Evolutionary conservation across 345 rosid species (phyloP), one percentile per base, ranked within the genome.

Genomic region (Ceriops decandra): DNA sequence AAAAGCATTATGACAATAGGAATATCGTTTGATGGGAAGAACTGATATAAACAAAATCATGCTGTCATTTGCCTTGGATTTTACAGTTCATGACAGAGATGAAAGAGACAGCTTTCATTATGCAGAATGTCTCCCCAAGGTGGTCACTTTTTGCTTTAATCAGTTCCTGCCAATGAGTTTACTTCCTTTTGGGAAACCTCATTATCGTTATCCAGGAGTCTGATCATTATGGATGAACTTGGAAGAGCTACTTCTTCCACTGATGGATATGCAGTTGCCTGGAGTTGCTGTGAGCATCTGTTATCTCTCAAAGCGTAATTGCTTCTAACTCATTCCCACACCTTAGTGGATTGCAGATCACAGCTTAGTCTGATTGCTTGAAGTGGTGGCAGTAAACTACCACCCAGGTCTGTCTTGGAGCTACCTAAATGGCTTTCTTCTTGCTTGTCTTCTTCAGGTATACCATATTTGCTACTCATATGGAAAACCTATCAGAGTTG

Each of bases 161-260:
- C 15, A 54, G 0, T 54, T 54, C 59, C 28, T 54, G 15, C 16
- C 1, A 5, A 22, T 3, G 30, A 54, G 59, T 38, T 42, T 13
- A 13, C 49, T 13, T 17, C 49, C 49, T 42, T 42, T 13, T 33
- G 59, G 0, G 24, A 65, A 28, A 24, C 10, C 27, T 36, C 38
- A 11, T 61, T 42, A 56, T 26, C 59, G 66, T 53, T 72, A 67
- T 69, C 8, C 75, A 93, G 99, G 87, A 91, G 97, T 70, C 82
- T 93, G 71, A 83, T 93, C 73, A 81, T 93, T 58, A 86, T 89
- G 93, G 98, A 93, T 67, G 98, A 93, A 84, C 97, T 91, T 28
- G 97, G 98, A 75, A 91, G 97, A 83, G 98, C 97, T 33, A 93
- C 99, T 72, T 89, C 97, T 65, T 95, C 99, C 35, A 85, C 96